phyloP scores from a whole-genome alignment of 345 rosid species.

The Eucalyptus tenuipes region DNA sequence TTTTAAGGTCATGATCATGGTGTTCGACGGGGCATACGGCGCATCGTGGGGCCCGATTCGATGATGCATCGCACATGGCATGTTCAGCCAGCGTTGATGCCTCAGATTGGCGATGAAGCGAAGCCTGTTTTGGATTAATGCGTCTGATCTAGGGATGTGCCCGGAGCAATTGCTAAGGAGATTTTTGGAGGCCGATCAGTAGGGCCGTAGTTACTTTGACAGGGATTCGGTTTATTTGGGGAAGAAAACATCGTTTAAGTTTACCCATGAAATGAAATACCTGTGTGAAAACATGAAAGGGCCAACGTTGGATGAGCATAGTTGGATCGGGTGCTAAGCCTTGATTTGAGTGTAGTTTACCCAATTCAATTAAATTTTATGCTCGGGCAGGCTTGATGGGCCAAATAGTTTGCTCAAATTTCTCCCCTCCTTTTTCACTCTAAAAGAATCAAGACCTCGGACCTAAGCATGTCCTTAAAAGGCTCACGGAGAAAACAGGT shows the following conservation, averaged over 20 bases:
- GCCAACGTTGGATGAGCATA: not conserved
- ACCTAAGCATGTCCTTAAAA: too few relatives aligned
- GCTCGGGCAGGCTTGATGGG: accelerated
- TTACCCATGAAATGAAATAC: not conserved
- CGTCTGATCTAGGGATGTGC: too few relatives aligned
- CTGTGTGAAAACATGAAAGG: not conserved
- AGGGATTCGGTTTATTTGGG: too few relatives aligned
- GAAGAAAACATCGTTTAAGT: too few relatives aligned
- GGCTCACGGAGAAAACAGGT: too few relatives aligned
- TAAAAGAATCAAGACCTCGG: too few relatives aligned
- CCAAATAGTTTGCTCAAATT: not conserved
- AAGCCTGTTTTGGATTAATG: too few relatives aligned
- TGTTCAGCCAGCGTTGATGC: not conserved
- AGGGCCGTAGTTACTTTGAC: too few relatives aligned
- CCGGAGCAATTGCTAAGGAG: too few relatives aligned
- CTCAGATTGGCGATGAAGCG: too few relatives aligned
- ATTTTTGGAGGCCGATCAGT: too few relatives aligned
- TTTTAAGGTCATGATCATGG: not conserved
- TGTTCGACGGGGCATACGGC: not conserved
- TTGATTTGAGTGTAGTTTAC: too few relatives aligned
- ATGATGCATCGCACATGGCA: not conserved
- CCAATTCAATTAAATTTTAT: not conserved
- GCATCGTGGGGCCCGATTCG: not conserved
- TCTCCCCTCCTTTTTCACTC: not conserved
- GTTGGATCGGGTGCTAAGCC: not conserved